A percentile compares a stretch with the other conserved stretches of the same genome.
Evolutionary conservation across 2,329 filamentous ascomycete genomes (phyloP).

Genomic region (Bipolaris victoriae): DNA sequence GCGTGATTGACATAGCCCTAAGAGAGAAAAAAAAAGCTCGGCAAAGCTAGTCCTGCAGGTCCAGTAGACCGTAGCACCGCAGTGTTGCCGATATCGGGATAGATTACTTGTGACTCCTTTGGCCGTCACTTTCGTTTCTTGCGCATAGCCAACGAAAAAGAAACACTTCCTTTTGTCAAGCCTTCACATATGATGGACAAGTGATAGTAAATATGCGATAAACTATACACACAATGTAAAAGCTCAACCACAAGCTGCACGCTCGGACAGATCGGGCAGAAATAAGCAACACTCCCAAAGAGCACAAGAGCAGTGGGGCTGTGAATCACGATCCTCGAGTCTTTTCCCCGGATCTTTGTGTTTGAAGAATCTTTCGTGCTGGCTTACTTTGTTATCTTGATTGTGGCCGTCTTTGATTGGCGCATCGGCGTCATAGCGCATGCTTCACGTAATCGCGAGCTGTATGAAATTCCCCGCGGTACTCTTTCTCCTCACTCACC

Average conservation of each 20-base stretch:
- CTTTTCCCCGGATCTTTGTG: constrained; percentile 1
- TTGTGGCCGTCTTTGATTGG: background rate
- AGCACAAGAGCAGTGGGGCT: constrained; percentile 4
- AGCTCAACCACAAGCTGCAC: background rate
- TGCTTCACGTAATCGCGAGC: constrained; percentile 5
- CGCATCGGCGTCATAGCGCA: constrained; percentile 4
- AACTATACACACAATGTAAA: background rate
- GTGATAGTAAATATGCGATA: background rate
- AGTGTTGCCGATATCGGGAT: constrained; percentile 4
- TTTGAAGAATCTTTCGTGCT: constrained; percentile 5
- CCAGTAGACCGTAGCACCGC: background rate
- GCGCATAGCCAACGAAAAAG: background rate
- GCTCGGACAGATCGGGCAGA: background rate
- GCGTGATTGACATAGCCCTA: constrained; percentile 3
- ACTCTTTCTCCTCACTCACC: background rate
- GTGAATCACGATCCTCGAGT: background rate
- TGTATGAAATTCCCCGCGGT: constrained; percentile 2
- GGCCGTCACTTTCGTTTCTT: background rate
- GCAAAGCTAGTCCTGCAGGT: background rate
- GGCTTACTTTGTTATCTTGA: constrained; percentile 2
- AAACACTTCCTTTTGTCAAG: background rate
- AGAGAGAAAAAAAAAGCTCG: background rate
- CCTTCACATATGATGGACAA: too few relatives aligned
- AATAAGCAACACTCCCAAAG: background rate
- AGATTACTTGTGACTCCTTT: constrained; percentile 1